phyloP scores from a whole-genome alignment of 306 rosid species.

The Potentilla sterilis region DNA sequence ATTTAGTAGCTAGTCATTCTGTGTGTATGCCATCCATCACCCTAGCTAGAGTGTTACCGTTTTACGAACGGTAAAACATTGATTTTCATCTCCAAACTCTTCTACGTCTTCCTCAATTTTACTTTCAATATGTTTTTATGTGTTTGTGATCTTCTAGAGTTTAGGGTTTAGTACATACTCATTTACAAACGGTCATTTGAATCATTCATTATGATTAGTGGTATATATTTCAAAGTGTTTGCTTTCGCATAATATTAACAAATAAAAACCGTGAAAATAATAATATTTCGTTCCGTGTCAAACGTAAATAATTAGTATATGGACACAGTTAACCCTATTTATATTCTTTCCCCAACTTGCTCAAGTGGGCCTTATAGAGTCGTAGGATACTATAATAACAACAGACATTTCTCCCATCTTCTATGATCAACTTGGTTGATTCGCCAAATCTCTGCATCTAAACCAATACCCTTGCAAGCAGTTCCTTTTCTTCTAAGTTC shows the following conservation, averaged over 20 bases:
- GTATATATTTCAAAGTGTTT: no score
- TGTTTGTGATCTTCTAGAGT: neutral
- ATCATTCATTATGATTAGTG: no score
- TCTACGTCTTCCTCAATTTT: neutral
- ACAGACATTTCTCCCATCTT: neutral
- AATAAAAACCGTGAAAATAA: no score
- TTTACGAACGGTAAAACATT: neutral
- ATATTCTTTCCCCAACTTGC: neutral
- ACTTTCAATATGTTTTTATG: no score
- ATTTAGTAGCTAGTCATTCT: neutral
- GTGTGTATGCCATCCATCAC: neutral
- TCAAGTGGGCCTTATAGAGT: neutral
- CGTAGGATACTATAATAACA: neutral
- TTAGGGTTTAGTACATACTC: no score
- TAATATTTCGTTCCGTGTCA: neutral
- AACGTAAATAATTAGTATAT: neutral
- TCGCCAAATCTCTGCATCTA: neutral
- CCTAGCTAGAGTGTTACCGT: neutral
- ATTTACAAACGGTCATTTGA: no score
- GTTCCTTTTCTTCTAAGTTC: neutral
- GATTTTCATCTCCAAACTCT: neutral
- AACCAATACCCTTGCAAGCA: neutral
- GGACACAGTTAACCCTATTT: neutral
- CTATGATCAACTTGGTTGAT: conserved; percentile 1
- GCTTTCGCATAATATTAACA: neutral